Base-by-base conservation (phyloP, 2,329 filamentous ascomycete genomes). In the Seiridium cupressi region DNA sequence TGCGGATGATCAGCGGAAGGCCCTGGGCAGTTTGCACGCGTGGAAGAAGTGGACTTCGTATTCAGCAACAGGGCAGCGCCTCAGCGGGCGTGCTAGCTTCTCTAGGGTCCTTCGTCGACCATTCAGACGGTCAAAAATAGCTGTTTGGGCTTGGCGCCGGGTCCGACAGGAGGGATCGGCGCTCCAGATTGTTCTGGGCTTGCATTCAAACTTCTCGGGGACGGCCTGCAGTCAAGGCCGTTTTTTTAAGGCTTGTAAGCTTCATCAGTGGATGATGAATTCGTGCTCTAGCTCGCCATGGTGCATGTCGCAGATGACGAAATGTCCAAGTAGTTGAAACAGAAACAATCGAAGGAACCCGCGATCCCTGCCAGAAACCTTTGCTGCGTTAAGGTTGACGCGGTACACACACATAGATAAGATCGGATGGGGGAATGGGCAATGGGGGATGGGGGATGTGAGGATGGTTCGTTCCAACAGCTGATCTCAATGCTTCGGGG, bases 51-150 rank as follows among this genome's bases (percentile, higher is more conserved):
- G 26, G 49, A 53, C 49, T 53, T 53, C 49, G 49, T 53, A 35
- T 53, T 53, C 10, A n/a, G 38, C 32, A 34, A n/a, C 49, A 53
- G 32, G 13, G 35, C 49, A 38, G 49, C 49, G 49, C 49, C 49
- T 31, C 49, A 53, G 49, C 38, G 49, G 49, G 38, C 13, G n/a
- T 11, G 38, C 18, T 53, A 53, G 49, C 49, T 9, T 18, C 10
- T n/a, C 38, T 53, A 35, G 49, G 32, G 49, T 32, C 32, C 18
- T 26, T 35, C 4, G 4, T 53, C 49, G 32, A 53, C 49, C 49
- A 53, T 32, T 53, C 49, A 53, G 49, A 11, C 32, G 32, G 49
- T 53, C 49, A 53, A 53, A 53, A 53, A 53, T 53, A 53, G 49
- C 49, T 35, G 32, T 53, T 35, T 53, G n/a, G 18, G 49, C 49